These are phyloP conservation scores for Comarum palustre DNA, from an alignment of 306 rosid species.

Conservation along the genomic window DNA sequence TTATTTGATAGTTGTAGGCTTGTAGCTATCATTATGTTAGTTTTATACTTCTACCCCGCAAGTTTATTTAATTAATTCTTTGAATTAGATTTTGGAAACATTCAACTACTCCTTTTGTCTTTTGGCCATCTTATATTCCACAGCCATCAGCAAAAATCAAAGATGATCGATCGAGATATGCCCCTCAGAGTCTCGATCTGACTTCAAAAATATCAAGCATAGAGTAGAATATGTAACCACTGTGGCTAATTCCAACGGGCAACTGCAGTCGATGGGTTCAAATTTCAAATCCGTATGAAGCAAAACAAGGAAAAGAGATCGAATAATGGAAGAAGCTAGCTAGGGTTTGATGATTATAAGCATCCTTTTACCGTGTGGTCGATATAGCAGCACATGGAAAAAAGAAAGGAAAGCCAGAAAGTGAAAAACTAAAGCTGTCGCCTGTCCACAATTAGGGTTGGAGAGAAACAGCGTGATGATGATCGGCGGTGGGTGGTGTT, in stretches of 20 bases:
- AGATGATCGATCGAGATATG: too few relatives aligned
- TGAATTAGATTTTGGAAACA: neutral
- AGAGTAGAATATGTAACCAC: too few relatives aligned
- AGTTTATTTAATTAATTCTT: neutral
- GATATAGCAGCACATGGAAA: constrained; percentile 29
- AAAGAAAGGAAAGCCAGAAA: constrained; percentile 29
- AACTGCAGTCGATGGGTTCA: neutral
- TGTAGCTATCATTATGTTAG: neutral
- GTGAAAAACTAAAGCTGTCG: constrained; percentile 28
- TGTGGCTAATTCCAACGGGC: neutral
- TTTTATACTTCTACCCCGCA: neutral
- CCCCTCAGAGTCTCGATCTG: too few relatives aligned
- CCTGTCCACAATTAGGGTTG: constrained; percentile 19
- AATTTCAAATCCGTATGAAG: constrained; percentile 5
- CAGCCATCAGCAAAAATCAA: too few relatives aligned
- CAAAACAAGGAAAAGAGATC: neutral
- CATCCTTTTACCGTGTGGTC: neutral
- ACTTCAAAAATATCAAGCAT: too few relatives aligned
- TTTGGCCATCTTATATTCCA: too few relatives aligned
- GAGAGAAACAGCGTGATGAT: constrained; percentile 45
- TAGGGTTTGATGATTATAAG: constrained; percentile 29
- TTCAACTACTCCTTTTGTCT: neutral
- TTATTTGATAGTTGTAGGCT: neutral
- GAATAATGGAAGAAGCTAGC: constrained; percentile 2
- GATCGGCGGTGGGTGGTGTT: constrained; percentile 49